Base-by-base conservation (phyloP, 345 rosid genomes). In the Eucalyptus erythrocorys region DNA sequence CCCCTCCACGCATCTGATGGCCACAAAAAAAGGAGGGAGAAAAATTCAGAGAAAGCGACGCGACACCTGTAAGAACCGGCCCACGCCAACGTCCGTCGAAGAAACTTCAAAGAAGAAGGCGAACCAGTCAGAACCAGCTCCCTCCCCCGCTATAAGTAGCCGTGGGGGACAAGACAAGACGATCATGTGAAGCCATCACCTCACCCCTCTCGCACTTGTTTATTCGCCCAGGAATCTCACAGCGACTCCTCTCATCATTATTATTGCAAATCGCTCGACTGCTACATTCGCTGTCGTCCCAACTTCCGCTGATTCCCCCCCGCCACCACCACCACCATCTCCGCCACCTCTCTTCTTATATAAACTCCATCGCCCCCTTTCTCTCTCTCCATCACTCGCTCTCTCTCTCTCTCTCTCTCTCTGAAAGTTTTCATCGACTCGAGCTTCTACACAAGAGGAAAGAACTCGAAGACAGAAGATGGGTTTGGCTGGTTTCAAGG, bases 401-500 rank as follows among this genome's bases (percentile, higher is more conserved):
- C 37, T 45, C 32, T 51, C 30, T 32, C 71, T 57, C 30, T 32
- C 71, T 57, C 76, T 59, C n/a, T 49, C 80, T 64, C 22, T 51
- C n/a, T 32, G 17, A 24, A 26, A 34, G 40, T 53, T 86, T 1
- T 48, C 51, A 3, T 21, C 47, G 47, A 6, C 47, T 40, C 42
- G 47, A 76, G 82, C 47, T 76, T 37, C 82, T 14, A 49, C 55
- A 10, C 87, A 43, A 82, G 48, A 57, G 86, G 2, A 68, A 32
- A 76, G 43, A 64, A 30, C 50, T 10, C 61, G 57, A 87, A 40
- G 17, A 34, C 45, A n/a, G 86, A 90, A 90, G 87, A 96, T 97
- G 99, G 91, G 85, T 92, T 93, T 93, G 48, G 87, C 92, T 49
- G 88, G 92, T 88, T 64, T 93, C 43, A 92, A 94, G 89, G 93